A percentile compares a stretch with the other conserved stretches of the same genome.
Conservation (phyloP, 139 green algal genomes). For the Pseudopediastrum boryanum region DNA sequence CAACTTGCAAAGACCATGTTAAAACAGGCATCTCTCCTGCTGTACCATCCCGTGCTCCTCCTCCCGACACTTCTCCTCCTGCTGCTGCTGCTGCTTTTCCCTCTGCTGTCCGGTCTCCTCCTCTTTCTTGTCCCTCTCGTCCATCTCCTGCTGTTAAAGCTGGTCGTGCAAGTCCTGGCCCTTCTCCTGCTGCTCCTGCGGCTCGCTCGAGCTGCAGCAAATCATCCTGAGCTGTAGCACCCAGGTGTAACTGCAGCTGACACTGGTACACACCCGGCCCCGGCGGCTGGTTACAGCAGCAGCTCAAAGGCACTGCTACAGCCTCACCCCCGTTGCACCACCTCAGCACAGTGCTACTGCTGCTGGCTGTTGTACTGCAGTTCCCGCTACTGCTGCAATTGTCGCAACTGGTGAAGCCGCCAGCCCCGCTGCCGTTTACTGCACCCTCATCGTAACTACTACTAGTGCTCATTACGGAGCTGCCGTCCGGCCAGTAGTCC, state of each 20-base stretch:
- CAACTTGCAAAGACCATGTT: no score
- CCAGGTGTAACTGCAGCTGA: slow-evolving; percentile 23
- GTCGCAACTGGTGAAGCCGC: background rate
- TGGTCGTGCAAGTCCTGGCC: background rate
- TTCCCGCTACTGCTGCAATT: background rate
- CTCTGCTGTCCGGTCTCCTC: background rate
- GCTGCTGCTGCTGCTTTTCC: background rate
- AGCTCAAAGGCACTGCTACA: background rate
- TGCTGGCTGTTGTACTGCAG: background rate
- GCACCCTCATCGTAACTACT: background rate
- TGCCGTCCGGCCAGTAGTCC: no score
- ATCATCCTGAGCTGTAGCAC: slow-evolving; percentile 23
- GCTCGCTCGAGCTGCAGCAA: slow-evolving; percentile 21
- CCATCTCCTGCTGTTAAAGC: background rate
- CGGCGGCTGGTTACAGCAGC: slow-evolving; percentile 39
- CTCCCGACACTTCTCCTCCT: no score
- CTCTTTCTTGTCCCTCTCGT: background rate
- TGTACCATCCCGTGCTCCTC: no score
- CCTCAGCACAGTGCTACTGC: background rate
- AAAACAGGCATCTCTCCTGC: no score
- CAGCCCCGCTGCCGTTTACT: background rate
- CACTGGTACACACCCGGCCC: slow-evolving; percentile 42
- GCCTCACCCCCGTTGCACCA: background rate
- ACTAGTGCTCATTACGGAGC: no score
- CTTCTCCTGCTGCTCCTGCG: slow-evolving; percentile 15